A percentile compares a stretch with the other conserved stretches of the same genome.
Conservation (phyloP, 257 asterid genomes). For the Gentiana dahurica region DNA sequence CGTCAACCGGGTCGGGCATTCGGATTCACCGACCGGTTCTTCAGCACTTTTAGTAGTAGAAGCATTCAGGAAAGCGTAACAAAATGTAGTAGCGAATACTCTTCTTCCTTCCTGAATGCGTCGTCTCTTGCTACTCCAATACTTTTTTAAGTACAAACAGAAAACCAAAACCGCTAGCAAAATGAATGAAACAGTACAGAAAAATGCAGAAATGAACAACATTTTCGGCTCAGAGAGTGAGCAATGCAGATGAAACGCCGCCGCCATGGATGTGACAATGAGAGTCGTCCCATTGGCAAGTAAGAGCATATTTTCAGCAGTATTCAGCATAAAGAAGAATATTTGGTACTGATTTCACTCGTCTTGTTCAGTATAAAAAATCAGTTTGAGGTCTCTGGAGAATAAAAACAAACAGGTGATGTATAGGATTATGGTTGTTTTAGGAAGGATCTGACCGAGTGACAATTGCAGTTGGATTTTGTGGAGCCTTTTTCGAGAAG, state of each 20-base stretch:
- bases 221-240: background rate
- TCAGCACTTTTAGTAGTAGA: background rate
- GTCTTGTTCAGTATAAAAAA: too few species aligned
- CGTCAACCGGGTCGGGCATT: conserved; percentile 29
- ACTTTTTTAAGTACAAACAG: conserved; percentile 30
- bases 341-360: too few species aligned
- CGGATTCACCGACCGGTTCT: conserved; percentile 12
- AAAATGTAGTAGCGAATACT: conserved; percentile 1
- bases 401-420: too few species aligned
- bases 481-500: too few species aligned
- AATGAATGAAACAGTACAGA: conserved; percentile 23
- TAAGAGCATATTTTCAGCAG: too few species aligned
- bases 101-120: conserved; percentile 3
- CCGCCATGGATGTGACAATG: too few species aligned
- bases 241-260: background rate
- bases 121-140: conserved; percentile 7
- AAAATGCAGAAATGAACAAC: conserved; percentile 9
- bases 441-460: too few species aligned
- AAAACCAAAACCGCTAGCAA: conserved; percentile 28
- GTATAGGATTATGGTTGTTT: too few species aligned
- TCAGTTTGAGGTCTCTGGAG: too few species aligned
- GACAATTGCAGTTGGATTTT: too few species aligned
- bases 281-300: too few species aligned
- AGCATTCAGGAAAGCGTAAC: conserved; percentile 14
- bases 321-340: too few species aligned